These are phyloP conservation scores for Oehlia diaphana DNA, from an alignment of 192 early-diverging fungal genomes.

Conservation along the genomic window DNA sequence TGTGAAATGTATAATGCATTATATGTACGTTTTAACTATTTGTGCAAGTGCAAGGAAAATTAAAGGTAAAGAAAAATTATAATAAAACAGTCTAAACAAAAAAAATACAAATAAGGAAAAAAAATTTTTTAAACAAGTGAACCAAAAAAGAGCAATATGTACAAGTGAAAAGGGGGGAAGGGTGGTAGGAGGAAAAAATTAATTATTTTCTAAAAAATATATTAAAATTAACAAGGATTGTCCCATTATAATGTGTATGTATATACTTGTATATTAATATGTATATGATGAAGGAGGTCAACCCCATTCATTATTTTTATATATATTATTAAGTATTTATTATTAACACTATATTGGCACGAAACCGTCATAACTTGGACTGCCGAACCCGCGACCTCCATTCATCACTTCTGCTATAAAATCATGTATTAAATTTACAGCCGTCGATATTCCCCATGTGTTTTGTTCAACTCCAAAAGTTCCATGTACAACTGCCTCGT, in stretches of 20 bases:
- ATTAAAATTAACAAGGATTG: neutral
- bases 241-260: neutral
- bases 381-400: slow-evolving; percentile 28
- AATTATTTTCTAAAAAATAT: neutral
- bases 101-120: no score
- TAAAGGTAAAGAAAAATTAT: no score
- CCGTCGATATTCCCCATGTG: neutral
- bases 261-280: neutral
- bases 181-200: neutral
- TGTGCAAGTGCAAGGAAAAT: no score
- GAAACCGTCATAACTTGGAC: slow-evolving; percentile 8
- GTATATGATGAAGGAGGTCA: neutral
- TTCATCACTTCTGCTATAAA: slow-evolving; percentile 23
- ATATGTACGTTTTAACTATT: no score
- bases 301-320: neutral
- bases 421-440: neutral
- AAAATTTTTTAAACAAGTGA: no score
- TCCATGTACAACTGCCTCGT: slow-evolving; percentile 26
- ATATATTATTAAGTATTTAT: neutral
- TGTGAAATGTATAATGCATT: no score
- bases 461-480: slow-evolving; percentile 12
- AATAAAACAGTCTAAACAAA: no score
- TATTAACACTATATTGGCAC: slow-evolving; percentile 16
- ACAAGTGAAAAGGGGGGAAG: neutral
- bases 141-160: neutral